These are phyloP conservation scores for Cyamopsis tetragonoloba DNA, from an alignment of 306 rosid species.

Conservation along the genomic window DNA sequence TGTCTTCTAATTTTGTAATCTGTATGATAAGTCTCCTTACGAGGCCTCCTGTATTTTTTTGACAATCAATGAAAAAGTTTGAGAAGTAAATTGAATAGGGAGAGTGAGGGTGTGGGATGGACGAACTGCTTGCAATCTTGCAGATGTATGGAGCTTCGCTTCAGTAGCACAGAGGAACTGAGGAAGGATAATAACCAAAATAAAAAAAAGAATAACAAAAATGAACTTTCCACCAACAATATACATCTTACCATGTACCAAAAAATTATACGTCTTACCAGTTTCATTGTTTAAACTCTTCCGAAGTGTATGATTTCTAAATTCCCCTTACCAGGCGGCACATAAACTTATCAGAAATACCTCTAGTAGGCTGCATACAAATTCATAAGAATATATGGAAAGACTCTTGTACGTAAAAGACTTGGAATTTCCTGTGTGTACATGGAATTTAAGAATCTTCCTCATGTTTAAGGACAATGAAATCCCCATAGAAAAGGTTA, in stretches of 20 bases:
- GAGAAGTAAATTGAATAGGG: not conserved
- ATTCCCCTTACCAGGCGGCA: not conserved
- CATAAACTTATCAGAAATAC: not conserved
- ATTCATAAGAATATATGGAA: not conserved
- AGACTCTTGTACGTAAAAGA: not conserved
- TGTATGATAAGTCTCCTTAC: not conserved
- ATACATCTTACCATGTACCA: too few species aligned
- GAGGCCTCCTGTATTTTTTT: conserved; percentile 7
- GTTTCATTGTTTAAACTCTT: not conserved
- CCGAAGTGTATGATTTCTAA: not conserved
- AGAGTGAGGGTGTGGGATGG: not conserved
- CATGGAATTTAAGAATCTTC: conserved; percentile 18
- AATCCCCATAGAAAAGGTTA: conserved; percentile 10
- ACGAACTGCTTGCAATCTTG: not conserved
- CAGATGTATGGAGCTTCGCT: not conserved
- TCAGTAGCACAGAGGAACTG: not conserved
- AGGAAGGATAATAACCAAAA: not conserved
- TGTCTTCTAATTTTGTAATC: not conserved
- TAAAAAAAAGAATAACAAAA: not conserved
- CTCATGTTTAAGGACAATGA: conserved; percentile 16
- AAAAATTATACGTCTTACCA: too few species aligned
- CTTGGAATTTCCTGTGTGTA: not conserved
- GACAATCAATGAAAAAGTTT: not conserved
- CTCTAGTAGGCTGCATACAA: not conserved
- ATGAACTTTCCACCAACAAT: not conserved